Evolutionary conservation across 148 eudicot species (phyloP), one percentile per base, ranked within the genome.

Genomic region (Camellia granthamiana): DNA sequence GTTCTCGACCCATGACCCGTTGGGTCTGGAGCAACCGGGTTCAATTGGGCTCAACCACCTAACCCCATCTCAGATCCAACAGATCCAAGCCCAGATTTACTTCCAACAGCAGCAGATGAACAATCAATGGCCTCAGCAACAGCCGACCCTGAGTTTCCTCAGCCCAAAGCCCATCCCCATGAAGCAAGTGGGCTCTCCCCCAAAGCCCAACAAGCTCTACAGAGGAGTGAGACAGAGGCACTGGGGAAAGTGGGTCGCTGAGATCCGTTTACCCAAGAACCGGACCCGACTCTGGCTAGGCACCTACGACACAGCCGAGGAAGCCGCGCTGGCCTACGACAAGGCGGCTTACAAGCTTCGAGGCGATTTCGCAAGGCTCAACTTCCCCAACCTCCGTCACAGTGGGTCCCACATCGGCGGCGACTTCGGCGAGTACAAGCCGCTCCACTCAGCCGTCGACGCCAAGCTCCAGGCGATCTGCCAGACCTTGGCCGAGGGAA

Each of bases 191-290:
- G 91, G 92, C 6, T 72, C 88, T 0, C 88, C 91, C 0, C 84
- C 87, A 0, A 94, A 90, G 79, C 91, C 97, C 84, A 85, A 84
- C 7, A 93, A 93, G 85, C 89, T 92, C 0, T 94, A 94, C 91
- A 66, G 98, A 8, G 98, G 98, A 2, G 98, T 94, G 21, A 69
- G 98, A n/a, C 96, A 94, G 75, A 84, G 98, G 75, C 98, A 94
- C 91, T 94, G 98, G 98, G 98, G 98, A 0, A 94, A 94, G 72
- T 94, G 98, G 98, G 98, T 94, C 55, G 98, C 98, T 0, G 98
- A 94, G 89, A 94, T 94, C 80, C 94, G 98, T 10, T 58, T 94
- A 44, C 98, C 98, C 74, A 87, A 84, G 85, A 94, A 92, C 93
- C 88, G 98, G 6, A 92, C 94, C 87, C 91, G 98, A 2, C 87